A percentile compares a stretch with the other conserved stretches of the same genome.
Evolutionary conservation across 2,329 filamentous ascomycete species (phyloP).

Genomic region (Paraphaeosphaeria minitans): DNA sequence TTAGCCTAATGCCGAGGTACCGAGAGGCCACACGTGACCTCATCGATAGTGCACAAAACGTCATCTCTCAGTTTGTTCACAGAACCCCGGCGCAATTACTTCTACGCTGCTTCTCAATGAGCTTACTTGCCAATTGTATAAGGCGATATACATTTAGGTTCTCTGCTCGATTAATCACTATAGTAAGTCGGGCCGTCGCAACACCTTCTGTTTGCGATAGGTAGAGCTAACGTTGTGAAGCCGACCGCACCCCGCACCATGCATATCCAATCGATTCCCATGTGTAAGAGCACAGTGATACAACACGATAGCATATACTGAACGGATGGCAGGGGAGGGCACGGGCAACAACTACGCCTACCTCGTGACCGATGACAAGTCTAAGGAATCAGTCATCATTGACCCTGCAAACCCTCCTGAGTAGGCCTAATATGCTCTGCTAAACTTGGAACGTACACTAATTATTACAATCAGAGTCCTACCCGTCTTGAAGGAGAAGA

Average conservation of each 20-base stretch:
- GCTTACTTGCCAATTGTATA: conserved; percentile 34
- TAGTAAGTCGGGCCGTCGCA: conserved; percentile 14
- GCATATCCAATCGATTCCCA: conserved; percentile 87
- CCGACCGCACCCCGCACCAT: conserved; percentile 59
- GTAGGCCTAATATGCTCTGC: conserved; percentile 57
- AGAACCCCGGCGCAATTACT: conserved; percentile 53
- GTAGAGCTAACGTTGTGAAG: conserved; percentile 33
- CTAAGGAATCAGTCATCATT: conserved; percentile 65
- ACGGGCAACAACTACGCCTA: conserved; percentile 85
- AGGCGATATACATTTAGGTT: conserved; percentile 31
- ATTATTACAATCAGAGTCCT: conserved; percentile 55
- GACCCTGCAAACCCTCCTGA: conserved; percentile 80
- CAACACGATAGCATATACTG: not conserved
- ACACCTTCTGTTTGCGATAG: not conserved
- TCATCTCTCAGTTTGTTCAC: conserved; percentile 26
- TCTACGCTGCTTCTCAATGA: conserved; percentile 42
- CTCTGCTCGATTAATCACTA: conserved; percentile 25
- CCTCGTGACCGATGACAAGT: conserved; percentile 57
- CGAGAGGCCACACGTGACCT: conserved; percentile 14
- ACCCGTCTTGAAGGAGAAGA: conserved; percentile 73
- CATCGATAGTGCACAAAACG: conserved; percentile 23
- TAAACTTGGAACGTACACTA: not conserved
- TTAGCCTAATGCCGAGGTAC: not conserved
- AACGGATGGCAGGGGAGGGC: conserved; percentile 67
- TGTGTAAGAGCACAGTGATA: conserved; percentile 65